Base-by-base conservation (phyloP, 345 rosid genomes). In the Cardiospermum halicacabum region DNA sequence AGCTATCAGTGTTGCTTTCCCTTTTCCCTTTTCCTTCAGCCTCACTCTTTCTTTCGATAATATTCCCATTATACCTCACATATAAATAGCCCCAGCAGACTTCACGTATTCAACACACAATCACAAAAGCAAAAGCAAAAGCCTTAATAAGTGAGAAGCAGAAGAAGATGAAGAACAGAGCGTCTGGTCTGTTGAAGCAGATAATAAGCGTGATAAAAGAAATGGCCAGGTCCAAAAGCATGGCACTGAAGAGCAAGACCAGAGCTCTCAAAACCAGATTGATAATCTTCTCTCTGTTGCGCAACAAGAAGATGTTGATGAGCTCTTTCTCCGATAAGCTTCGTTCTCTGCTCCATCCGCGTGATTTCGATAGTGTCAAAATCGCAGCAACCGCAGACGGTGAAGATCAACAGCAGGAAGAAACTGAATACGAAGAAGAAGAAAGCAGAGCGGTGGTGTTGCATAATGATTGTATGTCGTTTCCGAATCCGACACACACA, bases 191-290 rank as follows among this genome's bases (percentile, higher is more conserved):
- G 25, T 65, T 83, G 77, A 83, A 83, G 76, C 76, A 72, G 56
- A 50, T 83, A 47, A 56, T 83, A 12, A 56, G 72, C 37, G 67
- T 61, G 70, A 12, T 85, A 66, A 66, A 62, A 11, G 12, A 51
- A 27, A 56, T 78, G 32, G 77, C 82, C 2, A 82, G 77, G 63
- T 70, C 74, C 22, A 85, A 74, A 66, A 78, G 81, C 22, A 45
- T 79, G 53, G 86, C 89, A 64, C 59, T 88, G 15, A 88, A 86
- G 77, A 76, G 63, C 78, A 84, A 84, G 72, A 69, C 85, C 11
- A 81, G 67, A 47, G 84, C 86, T 19, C 69, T 89, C 67, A 85
- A 76, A 81, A 72, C 89, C 10, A 79, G 92, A 24, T 68, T 87
- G 5, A 74, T 85, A 24, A 76, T 91, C 26, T 78, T 85, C 78